Evolutionary conservation across 495 filamentous ascomycete species (phyloP).

Genomic region (Penicillium macrosclerotiorum): DNA sequence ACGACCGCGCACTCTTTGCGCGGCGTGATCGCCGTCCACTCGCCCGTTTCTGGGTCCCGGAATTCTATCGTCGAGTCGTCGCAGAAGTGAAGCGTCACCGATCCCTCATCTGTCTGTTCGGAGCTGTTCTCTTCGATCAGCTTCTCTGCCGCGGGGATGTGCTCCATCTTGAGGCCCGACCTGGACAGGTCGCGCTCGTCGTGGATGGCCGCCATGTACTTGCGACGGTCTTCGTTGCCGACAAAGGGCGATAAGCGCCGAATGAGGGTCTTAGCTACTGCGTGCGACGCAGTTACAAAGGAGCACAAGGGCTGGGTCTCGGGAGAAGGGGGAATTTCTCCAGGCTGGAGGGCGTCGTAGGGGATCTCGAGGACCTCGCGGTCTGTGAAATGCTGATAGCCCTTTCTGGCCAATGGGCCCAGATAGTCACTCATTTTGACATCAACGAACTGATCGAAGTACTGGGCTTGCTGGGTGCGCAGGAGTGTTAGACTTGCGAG

Average conservation of each 20-base stretch:
- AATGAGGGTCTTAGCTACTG: neutral
- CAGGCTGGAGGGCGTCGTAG: neutral
- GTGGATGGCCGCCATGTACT: neutral
- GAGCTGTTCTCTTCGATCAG: neutral
- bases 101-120: neutral
- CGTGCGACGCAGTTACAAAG: neutral
- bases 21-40: neutral
- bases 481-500: neutral
- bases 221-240: constrained; percentile 1
- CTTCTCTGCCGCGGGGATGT: neutral
- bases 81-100: neutral
- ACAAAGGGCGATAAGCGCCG: neutral
- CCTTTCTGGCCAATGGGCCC: neutral
- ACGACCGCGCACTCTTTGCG: neutral
- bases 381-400: neutral
- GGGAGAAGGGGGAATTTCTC: neutral
- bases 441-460: neutral
- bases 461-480: neutral
- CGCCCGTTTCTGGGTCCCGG: neutral
- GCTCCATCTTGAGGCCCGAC: neutral
- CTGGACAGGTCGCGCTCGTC: neutral
- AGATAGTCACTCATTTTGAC: neutral
- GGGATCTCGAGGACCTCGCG: neutral
- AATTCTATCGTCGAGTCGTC: neutral
- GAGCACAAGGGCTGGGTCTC: neutral